Evolutionary conservation across 1,284 basidiomycete genomes (phyloP), one percentile per base, ranked within the genome.

Genomic region (Pisolithus thermaeus): DNA sequence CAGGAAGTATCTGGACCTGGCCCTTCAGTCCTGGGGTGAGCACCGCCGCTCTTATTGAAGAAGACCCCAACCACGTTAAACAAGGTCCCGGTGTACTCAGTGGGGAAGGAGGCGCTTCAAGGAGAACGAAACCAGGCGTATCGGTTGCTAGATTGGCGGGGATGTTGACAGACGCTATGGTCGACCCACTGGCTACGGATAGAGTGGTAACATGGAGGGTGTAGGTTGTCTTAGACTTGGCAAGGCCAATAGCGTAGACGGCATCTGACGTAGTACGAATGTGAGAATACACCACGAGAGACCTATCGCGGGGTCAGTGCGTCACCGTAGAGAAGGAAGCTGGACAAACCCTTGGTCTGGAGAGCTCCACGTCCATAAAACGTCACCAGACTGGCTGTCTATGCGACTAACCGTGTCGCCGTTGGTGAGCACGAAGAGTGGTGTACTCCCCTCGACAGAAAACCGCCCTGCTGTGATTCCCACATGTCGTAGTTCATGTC

Each of bases 41-140:
- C 0, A 70, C 61, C 5, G 87, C 68, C 35, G 78, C 76, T 48
- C 73, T 75, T 25, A 89, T 70, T 0, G 68, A 59, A n/a, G 75
- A 76, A 38, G 77, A 68, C 55, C 91, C 87, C 7, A 87, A 67
- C 91, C 91, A 93, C 2, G 80, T 73, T 4, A 84, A 66, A 12
- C 74, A 72, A 18, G 73, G 75, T 11, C 65, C 62, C 44, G 49
- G 55, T 3, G 30, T 28, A 9, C 3, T 9, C 11, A 16, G 36
- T 0, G 61, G 47, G 2, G 54, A 47, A 20, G 61, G 35, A 28
- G 58, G 36, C 14, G 65, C 27, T 51, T 53, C 64, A 46, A 83
- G 61, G 3, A 69, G 53, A 22, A 74, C 56, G 47, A 81, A 68
- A 40, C 78, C 74, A 14, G 70, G 60, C 4, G 78, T 61, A 0